Evolutionary conservation across 169 alveolate genomes (phyloP).

Genomic region (Cryptosporidium xiaoi): DNA sequence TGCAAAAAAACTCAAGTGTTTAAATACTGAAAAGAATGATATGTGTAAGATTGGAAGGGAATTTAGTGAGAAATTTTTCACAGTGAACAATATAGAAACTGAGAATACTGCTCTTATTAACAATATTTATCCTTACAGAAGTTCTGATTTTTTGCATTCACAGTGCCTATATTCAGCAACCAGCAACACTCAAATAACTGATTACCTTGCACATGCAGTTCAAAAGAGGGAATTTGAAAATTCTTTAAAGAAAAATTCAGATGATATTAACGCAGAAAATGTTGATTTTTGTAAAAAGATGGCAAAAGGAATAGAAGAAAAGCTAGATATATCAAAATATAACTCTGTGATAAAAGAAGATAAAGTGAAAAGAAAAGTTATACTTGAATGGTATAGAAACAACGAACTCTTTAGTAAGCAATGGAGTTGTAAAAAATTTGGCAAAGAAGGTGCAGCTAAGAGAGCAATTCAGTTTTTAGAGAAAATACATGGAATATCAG

Average conservation of each 20-base stretch:
- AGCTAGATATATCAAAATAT: slow-evolving; percentile 5
- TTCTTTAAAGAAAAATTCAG: neutral
- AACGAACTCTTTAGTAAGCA: slow-evolving; percentile 51
- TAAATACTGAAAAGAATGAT: too few relatives aligned
- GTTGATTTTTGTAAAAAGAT: neutral
- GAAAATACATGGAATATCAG: slow-evolving; percentile 56
- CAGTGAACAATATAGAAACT: too few relatives aligned
- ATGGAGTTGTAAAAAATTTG: slow-evolving; percentile 73
- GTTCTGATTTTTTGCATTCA: too few relatives aligned
- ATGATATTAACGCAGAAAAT: neutral
- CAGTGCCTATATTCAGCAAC: slow-evolving; percentile 14
- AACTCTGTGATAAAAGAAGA: slow-evolving; percentile 59
- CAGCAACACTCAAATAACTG: slow-evolving; percentile 15
- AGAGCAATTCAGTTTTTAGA: slow-evolving; percentile 69
- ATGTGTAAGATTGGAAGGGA: too few relatives aligned
- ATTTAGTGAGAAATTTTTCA: too few relatives aligned
- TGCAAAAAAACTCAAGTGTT: too few relatives aligned
- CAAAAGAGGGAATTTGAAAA: slow-evolving; percentile 34
- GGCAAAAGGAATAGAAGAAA: neutral
- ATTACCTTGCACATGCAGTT: slow-evolving; percentile 8
- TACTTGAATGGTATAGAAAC: slow-evolving; percentile 64
- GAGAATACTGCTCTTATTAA: too few relatives aligned
- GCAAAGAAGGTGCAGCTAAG: slow-evolving; percentile 74
- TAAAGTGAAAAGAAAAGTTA: slow-evolving; percentile 62
- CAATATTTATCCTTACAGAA: too few relatives aligned